These are phyloP conservation scores for Zoysia matrella DNA, from an alignment of 202 grass and related monocot species.

Conservation along the genomic window DNA sequence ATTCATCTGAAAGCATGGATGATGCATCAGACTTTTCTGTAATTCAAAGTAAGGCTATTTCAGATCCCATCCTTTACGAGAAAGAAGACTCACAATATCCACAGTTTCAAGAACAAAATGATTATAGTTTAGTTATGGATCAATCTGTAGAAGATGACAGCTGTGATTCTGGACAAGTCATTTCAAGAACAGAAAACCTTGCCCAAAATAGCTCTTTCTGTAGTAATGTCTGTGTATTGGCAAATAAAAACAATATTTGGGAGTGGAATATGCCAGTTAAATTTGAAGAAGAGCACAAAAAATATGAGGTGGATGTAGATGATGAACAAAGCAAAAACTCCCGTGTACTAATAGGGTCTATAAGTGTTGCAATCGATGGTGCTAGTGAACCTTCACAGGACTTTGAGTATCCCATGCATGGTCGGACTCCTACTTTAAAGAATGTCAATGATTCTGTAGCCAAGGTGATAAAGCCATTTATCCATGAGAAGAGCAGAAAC, in stretches of 20 bases:
- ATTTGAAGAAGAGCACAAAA: slow-evolving; percentile 49
- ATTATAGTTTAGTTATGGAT: slow-evolving; percentile 21
- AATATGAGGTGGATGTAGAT: slow-evolving; percentile 37
- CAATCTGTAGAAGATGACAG: slow-evolving; percentile 16
- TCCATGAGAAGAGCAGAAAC: slow-evolving; percentile 24
- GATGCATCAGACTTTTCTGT: slow-evolving; percentile 26
- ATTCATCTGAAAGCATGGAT: slow-evolving; percentile 33
- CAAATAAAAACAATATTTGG: slow-evolving; percentile 55
- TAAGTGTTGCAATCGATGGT: slow-evolving; percentile 69
- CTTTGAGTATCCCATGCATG: slow-evolving; percentile 8
- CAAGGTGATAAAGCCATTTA: slow-evolving; percentile 12
- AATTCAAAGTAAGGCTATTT: slow-evolving; percentile 46
- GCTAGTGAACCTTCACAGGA: slow-evolving; percentile 11
- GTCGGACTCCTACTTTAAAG: slow-evolving; percentile 10
- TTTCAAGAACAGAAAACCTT: slow-evolving; percentile 32
- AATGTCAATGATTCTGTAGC: background rate
- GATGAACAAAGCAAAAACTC: slow-evolving; percentile 46
- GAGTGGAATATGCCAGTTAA: slow-evolving; percentile 47
- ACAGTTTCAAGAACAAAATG: slow-evolving; percentile 25
- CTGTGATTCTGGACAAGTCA: slow-evolving; percentile 23
- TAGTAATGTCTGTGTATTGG: slow-evolving; percentile 18
- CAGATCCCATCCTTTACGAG: slow-evolving; percentile 37
- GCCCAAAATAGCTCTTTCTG: slow-evolving; percentile 26
- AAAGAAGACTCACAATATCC: slow-evolving; percentile 46
- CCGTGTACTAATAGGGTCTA: slow-evolving; percentile 82